Evolutionary conservation across 495 filamentous ascomycete species (phyloP).

Genomic region (Neurospora hispaniola): DNA sequence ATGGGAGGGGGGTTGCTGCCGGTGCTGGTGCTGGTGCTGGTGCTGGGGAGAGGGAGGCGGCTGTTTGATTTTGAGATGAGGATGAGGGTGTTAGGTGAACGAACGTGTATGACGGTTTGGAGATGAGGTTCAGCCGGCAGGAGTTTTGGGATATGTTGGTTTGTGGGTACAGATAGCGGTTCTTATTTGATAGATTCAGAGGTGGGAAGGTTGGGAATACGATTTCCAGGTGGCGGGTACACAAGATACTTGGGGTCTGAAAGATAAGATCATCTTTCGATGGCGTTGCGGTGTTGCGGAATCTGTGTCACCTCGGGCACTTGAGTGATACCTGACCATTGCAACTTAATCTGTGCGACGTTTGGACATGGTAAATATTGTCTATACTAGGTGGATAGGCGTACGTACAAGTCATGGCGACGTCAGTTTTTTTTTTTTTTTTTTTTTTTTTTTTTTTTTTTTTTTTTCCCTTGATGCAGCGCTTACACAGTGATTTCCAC

Average conservation of each 20-base stretch:
- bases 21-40: not conserved
- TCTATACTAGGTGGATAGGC: not conserved
- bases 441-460: not conserved
- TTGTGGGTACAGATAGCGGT: not conserved
- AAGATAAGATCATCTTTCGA: not conserved
- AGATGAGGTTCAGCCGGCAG: not conserved
- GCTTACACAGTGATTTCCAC: not conserved
- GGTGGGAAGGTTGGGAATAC: not conserved
- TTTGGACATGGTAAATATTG: not conserved
- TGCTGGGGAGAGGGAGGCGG: not conserved
- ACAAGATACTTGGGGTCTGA: not conserved
- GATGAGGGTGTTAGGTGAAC: not conserved
- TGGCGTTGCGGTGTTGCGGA: not conserved
- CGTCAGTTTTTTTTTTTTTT: not conserved
- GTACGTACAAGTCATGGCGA: not conserved
- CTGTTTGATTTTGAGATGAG: not conserved
- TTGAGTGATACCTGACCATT: not conserved
- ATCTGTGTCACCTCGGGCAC: not conserved
- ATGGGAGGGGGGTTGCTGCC: conserved; percentile 7
- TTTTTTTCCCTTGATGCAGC: not conserved
- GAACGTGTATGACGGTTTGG: not conserved
- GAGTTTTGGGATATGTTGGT: not conserved
- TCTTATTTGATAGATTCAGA: not conserved
- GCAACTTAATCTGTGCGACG: not conserved
- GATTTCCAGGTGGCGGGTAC: not conserved